Conservation (phyloP, 306 rosid species). For the Datisca glomerata region DNA sequence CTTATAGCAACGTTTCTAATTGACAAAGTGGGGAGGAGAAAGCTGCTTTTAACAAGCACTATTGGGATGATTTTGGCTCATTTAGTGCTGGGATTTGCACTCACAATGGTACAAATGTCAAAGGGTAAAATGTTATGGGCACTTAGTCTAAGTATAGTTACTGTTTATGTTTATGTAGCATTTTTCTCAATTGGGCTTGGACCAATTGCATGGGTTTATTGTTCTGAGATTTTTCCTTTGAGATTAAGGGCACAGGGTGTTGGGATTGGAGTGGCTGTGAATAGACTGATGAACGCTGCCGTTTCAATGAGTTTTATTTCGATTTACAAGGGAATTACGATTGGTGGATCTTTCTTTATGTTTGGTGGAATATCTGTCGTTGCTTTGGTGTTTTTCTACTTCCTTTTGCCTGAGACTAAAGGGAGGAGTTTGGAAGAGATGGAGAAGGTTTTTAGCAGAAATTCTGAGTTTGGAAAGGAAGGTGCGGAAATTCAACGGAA, state of each 20-base stretch:
- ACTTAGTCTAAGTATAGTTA: slow-evolving; percentile 30
- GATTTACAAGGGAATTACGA: slow-evolving; percentile 49
- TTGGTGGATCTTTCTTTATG: slow-evolving; percentile 73
- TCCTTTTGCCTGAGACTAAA: slow-evolving; percentile 68
- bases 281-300: slow-evolving; percentile 44
- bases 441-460: slow-evolving; percentile 40
- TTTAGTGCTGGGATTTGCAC: slow-evolving; percentile 28
- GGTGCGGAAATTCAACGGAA: background rate
- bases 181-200: slow-evolving; percentile 64
- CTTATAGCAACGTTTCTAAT: slow-evolving; percentile 33
- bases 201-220: slow-evolving; percentile 74
- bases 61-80: slow-evolving; percentile 41
- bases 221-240: slow-evolving; percentile 68
- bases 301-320: slow-evolving; percentile 59
- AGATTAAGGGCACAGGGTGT: slow-evolving; percentile 64
- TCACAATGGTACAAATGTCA: slow-evolving; percentile 43
- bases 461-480: background rate
- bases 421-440: slow-evolving; percentile 71
- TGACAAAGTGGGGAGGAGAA: slow-evolving; percentile 55
- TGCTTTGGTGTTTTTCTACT: slow-evolving; percentile 58
- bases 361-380: slow-evolving; percentile 44
- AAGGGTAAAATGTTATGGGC: slow-evolving; percentile 36
- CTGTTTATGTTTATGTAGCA: slow-evolving; percentile 39
- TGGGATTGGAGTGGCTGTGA: slow-evolving; percentile 67
- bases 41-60: slow-evolving; percentile 32